Conservation (phyloP, 2,329 filamentous ascomycete genomes). For the Diaporthe ilicicola region DNA sequence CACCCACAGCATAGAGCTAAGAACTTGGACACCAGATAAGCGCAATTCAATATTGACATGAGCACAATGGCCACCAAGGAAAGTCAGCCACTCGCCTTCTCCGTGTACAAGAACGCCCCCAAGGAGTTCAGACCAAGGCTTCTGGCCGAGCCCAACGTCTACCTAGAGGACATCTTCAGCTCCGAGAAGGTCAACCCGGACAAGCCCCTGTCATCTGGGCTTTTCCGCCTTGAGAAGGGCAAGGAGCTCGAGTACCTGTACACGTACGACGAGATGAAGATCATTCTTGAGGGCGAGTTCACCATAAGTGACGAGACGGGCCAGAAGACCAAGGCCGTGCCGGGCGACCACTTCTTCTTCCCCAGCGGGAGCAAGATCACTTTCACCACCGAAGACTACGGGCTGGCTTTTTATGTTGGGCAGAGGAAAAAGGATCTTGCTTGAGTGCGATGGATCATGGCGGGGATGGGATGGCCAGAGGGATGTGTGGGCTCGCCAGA, state of each 20-base stretch:
- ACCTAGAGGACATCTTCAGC: constrained; percentile 68
- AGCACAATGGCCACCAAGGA: background rate
- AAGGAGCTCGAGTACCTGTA: constrained; percentile 74
- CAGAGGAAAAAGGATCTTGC: constrained; percentile 47
- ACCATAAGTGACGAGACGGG: constrained; percentile 71
- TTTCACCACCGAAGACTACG: constrained; percentile 68
- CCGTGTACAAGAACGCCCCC: constrained; percentile 12
- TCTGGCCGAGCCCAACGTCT: constrained; percentile 74
- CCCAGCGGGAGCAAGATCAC: constrained; percentile 73
- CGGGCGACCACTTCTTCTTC: constrained; percentile 75
- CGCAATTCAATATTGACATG: background rate
- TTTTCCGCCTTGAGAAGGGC: constrained; percentile 74
- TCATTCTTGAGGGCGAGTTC: constrained; percentile 74
- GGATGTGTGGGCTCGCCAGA: too few relatives aligned
- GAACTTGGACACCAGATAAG: background rate
- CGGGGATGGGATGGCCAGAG: too few relatives aligned
- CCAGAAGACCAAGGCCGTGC: constrained; percentile 63
- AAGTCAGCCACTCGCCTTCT: constrained; percentile 21
- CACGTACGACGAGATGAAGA: constrained; percentile 75
- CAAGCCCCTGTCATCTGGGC: constrained; percentile 68
- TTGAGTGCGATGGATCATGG: constrained; percentile 24
- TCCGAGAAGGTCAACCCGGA: constrained; percentile 63
- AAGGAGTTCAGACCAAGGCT: constrained; percentile 66
- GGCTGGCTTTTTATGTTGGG: constrained; percentile 66
- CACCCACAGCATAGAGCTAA: background rate